Percentiles rank a stretch among this genome's conserved stretches.
These are phyloP conservation scores for Blastocystis sp. DNA, from an alignment of 352 stramenopile species.

Conservation along the genomic window DNA sequence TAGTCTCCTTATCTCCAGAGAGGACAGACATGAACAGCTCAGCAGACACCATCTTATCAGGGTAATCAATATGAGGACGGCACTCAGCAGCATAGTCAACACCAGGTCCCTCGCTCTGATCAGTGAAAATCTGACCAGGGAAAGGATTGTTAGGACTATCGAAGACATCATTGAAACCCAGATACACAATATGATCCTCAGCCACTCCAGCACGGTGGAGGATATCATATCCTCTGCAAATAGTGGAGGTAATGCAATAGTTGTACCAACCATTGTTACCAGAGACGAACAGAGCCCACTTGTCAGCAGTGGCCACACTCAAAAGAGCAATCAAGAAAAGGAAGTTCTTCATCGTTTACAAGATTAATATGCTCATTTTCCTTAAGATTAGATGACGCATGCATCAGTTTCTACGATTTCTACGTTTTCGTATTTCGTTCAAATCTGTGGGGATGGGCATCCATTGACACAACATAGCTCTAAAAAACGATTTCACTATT, in stretches of 20 bases:
- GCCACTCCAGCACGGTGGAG: slow-evolving; percentile 37
- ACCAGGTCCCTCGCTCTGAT: slow-evolving; percentile 33
- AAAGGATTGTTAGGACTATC: slow-evolving; percentile 26
- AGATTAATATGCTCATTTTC: neutral
- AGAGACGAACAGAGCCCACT: slow-evolving; percentile 62
- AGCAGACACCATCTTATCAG: slow-evolving; percentile 48
- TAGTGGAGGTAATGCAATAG: slow-evolving; percentile 62
- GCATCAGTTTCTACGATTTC: neutral
- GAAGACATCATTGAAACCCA: slow-evolving; percentile 56
- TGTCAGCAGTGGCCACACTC: slow-evolving; percentile 48
- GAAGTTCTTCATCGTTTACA: slow-evolving; percentile 51
- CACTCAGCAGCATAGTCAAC: slow-evolving; percentile 62
- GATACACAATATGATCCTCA: slow-evolving; percentile 61
- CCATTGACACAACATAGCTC: neutral
- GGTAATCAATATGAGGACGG: slow-evolving; percentile 60
- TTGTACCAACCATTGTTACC: slow-evolving; percentile 52
- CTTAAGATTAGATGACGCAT: neutral
- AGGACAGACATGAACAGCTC: slow-evolving; percentile 62
- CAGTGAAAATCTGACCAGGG: slow-evolving; percentile 60
- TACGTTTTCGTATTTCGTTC: neutral
- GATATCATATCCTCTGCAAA: slow-evolving; percentile 60
- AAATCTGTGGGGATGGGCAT: neutral
- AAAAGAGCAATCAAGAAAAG: slow-evolving; percentile 30
- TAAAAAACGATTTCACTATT: no score
- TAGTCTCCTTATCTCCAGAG: slow-evolving; percentile 45